Evolutionary conservation across 2,329 filamentous ascomycete genomes (phyloP).

Genomic region (Lasiodiplodia sp.): DNA sequence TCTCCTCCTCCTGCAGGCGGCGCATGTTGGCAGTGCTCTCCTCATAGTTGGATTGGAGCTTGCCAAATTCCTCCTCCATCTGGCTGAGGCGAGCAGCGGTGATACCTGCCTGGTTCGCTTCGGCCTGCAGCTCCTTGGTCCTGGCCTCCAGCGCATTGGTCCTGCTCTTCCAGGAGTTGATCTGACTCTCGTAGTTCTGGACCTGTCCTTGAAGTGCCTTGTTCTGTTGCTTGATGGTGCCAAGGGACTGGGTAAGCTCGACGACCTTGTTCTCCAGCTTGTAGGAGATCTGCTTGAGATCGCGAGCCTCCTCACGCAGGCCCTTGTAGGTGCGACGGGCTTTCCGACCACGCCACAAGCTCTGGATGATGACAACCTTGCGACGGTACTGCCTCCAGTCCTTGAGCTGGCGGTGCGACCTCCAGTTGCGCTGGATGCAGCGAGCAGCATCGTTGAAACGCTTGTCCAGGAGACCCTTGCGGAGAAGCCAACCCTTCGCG

Average conservation of each 20-base stretch:
- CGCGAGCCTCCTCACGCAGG: slow-evolving; percentile 91
- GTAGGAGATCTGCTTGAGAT: slow-evolving; percentile 99
- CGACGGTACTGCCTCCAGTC: slow-evolving; percentile 88
- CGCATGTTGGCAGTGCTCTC: slow-evolving; percentile 92
- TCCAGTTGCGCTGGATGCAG: slow-evolving; percentile 90
- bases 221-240: slow-evolving; percentile 93
- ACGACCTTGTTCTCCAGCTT: slow-evolving; percentile 99
- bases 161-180: slow-evolving; percentile 94
- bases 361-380: slow-evolving; percentile 90
- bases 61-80: slow-evolving; percentile 96
- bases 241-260: slow-evolving; percentile 92
- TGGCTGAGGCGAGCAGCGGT: slow-evolving; percentile 86
- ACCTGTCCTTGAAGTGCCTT: slow-evolving; percentile 86
- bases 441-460: slow-evolving; percentile 89
- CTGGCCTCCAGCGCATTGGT: slow-evolving; percentile 89
- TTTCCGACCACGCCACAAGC: slow-evolving; percentile 84
- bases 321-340: slow-evolving; percentile 88
- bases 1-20: slow-evolving; percentile 93
- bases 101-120: slow-evolving; percentile 97
- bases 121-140: slow-evolving; percentile 91
- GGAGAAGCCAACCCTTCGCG: slow-evolving; percentile 89
- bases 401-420: slow-evolving; percentile 77
- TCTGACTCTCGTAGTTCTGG: slow-evolving; percentile 93
- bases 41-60: slow-evolving; percentile 85
- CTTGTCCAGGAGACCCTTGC: slow-evolving; percentile 92